Evolutionary conservation across 2,329 filamentous ascomycete species (phyloP).

Genomic region (Fusarium papillatum): DNA sequence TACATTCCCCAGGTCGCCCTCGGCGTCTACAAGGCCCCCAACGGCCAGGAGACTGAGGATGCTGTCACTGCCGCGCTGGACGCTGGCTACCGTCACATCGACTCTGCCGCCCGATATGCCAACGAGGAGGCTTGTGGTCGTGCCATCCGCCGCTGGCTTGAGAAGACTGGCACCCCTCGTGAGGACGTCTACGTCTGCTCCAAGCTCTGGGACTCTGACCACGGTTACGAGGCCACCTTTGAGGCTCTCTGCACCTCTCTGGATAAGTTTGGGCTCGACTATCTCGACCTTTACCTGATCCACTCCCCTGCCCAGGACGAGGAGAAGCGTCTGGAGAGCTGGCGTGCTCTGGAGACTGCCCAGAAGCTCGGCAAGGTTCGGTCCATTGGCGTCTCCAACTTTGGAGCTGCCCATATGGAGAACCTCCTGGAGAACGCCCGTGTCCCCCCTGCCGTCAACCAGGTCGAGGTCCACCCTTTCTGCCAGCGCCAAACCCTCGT

Average conservation of each 20-base stretch:
- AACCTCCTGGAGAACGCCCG: constrained; percentile 67
- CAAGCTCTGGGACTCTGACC: constrained; percentile 73
- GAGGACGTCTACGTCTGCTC: constrained; percentile 77
- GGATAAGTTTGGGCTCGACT: constrained; percentile 73
- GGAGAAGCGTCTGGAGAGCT: constrained; percentile 77
- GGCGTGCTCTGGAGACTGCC: constrained; percentile 79
- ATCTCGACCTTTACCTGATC: constrained; percentile 80
- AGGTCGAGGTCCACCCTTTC: constrained; percentile 86
- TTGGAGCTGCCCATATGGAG: constrained; percentile 74
- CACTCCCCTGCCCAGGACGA: constrained; percentile 77
- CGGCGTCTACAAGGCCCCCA: constrained; percentile 62
- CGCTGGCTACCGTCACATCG: constrained; percentile 67
- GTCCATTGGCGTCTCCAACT: constrained; percentile 85
- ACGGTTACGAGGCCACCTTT: constrained; percentile 64
- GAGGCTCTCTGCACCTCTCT: constrained; percentile 75
- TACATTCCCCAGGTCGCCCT: constrained; percentile 75
- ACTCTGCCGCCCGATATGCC: constrained; percentile 70
- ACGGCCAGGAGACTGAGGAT: constrained; percentile 68
- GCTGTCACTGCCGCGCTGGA: constrained; percentile 73
- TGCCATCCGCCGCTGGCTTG: constrained; percentile 77
- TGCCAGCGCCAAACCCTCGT: constrained; percentile 73
- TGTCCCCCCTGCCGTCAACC: constrained; percentile 77
- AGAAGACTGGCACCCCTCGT: constrained; percentile 74
- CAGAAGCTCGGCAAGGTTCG: constrained; percentile 73
- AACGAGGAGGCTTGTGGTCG: constrained; percentile 79